phyloP scores from a whole-genome alignment of 257 asterid genomes.

The Rauvolfia tetraphylla region DNA sequence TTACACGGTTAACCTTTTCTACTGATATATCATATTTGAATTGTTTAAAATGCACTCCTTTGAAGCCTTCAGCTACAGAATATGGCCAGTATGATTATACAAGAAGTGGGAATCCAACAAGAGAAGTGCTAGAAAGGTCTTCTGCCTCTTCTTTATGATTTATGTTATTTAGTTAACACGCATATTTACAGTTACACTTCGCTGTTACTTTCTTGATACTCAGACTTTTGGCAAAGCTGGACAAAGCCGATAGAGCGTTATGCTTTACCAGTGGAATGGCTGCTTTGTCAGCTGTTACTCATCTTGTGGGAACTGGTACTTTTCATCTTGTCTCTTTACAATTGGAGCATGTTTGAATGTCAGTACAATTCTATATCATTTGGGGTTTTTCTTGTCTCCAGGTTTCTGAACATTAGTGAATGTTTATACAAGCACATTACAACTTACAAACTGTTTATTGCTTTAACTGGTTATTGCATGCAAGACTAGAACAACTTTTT shows the following conservation, averaged over 20 bases:
- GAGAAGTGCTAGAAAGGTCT: constrained; percentile 83
- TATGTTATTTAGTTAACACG: constrained; percentile 5
- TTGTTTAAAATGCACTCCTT: constrained; percentile 6
- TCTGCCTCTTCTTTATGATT: constrained; percentile 17
- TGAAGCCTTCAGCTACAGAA: constrained; percentile 89
- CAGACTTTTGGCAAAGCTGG: constrained; percentile 91
- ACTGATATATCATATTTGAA: not conserved
- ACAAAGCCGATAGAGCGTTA: constrained; percentile 80
- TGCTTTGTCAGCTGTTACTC: constrained; percentile 86
- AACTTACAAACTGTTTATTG: not conserved
- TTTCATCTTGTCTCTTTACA: not conserved
- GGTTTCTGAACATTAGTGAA: not conserved
- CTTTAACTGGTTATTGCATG: constrained; percentile 1
- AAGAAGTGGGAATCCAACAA: constrained; percentile 97
- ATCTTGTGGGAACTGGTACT: constrained; percentile 70
- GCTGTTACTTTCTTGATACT: constrained; percentile 19
- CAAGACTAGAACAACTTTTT: not conserved
- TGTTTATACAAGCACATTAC: not conserved
- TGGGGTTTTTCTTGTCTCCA: not conserved
- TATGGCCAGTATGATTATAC: constrained; percentile 84
- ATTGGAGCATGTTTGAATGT: not conserved
- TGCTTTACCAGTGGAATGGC: constrained; percentile 99
- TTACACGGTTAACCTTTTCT: not conserved
- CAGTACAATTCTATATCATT: not conserved
- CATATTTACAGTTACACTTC: constrained; percentile 7